Evolutionary conservation across 2,329 filamentous ascomycete species (phyloP).

Genomic region (Sporothrix variecibatus): DNA sequence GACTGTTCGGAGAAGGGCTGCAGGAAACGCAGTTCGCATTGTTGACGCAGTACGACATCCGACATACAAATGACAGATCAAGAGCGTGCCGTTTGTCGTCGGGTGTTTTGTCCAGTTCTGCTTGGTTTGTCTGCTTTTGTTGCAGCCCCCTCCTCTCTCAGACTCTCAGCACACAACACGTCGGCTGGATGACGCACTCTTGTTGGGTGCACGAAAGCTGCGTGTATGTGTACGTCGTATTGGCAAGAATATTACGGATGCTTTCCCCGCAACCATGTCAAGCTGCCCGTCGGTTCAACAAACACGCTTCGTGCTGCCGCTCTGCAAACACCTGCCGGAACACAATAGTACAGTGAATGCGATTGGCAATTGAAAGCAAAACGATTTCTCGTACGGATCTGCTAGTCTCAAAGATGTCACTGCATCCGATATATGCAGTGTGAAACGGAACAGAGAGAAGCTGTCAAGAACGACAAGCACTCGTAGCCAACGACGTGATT

Average conservation of each 20-base stretch:
- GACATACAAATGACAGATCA: background rate
- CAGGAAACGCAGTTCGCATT: slow-evolving; percentile 2
- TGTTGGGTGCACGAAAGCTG: background rate
- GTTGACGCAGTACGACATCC: background rate
- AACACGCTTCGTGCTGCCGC: background rate
- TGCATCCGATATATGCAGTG: background rate
- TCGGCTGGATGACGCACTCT: background rate
- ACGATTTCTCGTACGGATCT: background rate
- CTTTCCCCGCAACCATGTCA: background rate
- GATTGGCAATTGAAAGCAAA: background rate
- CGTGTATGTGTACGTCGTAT: no score
- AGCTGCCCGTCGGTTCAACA: background rate
- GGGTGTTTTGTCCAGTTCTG: background rate
- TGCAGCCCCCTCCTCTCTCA: background rate
- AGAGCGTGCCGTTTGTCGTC: background rate
- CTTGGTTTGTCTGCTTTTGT: background rate
- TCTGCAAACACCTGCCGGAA: background rate
- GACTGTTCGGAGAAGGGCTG: background rate
- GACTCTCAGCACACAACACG: slow-evolving; percentile 9
- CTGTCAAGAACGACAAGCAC: background rate
- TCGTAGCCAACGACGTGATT: background rate
- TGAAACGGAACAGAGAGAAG: background rate
- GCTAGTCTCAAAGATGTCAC: background rate
- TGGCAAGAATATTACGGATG: background rate
- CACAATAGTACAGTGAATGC: background rate